Conservation (phyloP, 768 basidiomycete genomes). For the Tricholoma hemisulphureum region DNA sequence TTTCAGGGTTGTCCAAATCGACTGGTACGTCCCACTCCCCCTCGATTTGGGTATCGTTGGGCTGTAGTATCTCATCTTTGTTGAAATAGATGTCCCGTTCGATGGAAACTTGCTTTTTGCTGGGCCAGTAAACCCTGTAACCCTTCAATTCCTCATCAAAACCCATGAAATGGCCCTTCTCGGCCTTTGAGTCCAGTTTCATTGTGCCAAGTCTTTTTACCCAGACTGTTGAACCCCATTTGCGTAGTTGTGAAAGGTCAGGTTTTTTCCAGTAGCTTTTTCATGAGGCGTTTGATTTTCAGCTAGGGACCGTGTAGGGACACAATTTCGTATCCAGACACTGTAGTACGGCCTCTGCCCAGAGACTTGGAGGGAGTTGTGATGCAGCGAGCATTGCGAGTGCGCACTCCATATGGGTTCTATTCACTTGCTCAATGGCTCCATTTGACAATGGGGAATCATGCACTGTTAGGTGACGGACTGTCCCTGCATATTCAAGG, state of each 20-base stretch:
- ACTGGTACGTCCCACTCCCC: not conserved
- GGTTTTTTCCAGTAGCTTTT: conserved; percentile 5
- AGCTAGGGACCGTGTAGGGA: not conserved
- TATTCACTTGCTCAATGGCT: conserved; percentile 4
- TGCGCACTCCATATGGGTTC: not conserved
- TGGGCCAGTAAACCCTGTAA: no score
- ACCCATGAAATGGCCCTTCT: no score
- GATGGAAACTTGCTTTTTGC: no score
- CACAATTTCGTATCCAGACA: conserved; percentile 5
- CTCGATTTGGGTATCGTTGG: not conserved
- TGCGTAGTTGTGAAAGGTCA: no score
- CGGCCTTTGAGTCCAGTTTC: no score
- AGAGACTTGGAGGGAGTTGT: no score
- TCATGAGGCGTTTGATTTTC: conserved; percentile 5
- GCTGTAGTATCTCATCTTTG: conserved; percentile 7
- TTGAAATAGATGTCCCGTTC: conserved; percentile 10
- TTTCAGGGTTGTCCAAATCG: not conserved
- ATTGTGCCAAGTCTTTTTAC: not conserved
- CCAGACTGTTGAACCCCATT: not conserved
- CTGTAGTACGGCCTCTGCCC: no score
- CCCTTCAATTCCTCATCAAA: conserved; percentile 1
- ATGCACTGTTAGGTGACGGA: not conserved
- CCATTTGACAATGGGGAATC: conserved; percentile 3
- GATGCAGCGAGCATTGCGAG: no score
- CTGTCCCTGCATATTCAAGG: not conserved